A percentile compares a stretch with the other conserved stretches of the same genome.
Evolutionary conservation across 225 moss, liverwort and hornwort genomes (phyloP).

Genomic region (Straminergon stramineum): DNA sequence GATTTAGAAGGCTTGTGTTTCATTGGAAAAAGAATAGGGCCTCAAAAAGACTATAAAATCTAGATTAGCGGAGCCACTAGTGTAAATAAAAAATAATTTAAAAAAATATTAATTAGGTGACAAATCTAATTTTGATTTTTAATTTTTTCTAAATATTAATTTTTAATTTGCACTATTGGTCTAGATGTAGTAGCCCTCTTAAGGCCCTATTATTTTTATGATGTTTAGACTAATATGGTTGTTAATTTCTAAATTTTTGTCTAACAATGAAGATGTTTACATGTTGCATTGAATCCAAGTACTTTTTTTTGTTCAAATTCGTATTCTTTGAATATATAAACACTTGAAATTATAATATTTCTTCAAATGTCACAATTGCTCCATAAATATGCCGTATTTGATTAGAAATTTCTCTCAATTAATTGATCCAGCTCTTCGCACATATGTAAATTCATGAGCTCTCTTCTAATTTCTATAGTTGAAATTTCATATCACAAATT

Average conservation of each 20-base stretch:
- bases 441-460: background rate
- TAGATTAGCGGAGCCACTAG: too few species aligned
- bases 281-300: background rate
- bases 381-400: background rate
- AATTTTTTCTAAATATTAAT: too few species aligned
- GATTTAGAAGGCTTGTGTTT: background rate
- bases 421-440: background rate
- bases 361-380: background rate
- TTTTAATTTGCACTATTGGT: background rate
- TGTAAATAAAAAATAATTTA: too few species aligned
- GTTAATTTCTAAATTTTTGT: too few species aligned
- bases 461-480: background rate
- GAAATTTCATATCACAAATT: background rate
- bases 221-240: too few species aligned
- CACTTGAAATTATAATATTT: background rate
- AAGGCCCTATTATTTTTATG: background rate
- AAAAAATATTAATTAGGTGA: too few species aligned
- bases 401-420: background rate
- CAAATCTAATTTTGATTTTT: too few species aligned
- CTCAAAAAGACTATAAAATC: too few species aligned
- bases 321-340: background rate
- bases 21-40: too few species aligned
- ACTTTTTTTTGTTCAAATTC: background rate
- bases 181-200: fast-evolving
- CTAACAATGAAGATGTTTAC: background rate